These are phyloP conservation scores for Nakaseomyces glabratus DNA, from an alignment of 1,139 yeast species.

Conservation along the genomic window DNA sequence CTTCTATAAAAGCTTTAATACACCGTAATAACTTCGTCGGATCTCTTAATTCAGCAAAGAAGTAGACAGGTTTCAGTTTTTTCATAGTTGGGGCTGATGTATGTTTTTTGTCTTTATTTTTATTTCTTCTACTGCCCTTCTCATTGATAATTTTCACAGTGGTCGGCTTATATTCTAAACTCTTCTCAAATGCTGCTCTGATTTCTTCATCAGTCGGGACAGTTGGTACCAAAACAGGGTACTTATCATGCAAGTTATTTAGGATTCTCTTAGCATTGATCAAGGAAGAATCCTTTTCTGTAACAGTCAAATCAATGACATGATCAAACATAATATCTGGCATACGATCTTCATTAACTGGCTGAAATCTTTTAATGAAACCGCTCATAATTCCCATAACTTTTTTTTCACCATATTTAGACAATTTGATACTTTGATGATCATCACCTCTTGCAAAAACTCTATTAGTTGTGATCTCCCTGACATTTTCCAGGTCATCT, in stretches of 20 bases:
- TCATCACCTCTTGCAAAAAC: constrained; percentile 71
- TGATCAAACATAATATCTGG: constrained; percentile 68
- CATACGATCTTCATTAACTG: constrained; percentile 35
- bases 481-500: constrained; percentile 27
- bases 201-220: constrained; percentile 40
- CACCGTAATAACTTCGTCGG: constrained; percentile 10
- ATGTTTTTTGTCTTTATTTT: constrained; percentile 11
- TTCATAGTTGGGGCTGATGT: constrained; percentile 16
- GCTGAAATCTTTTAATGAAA: constrained; percentile 62
- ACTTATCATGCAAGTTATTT: constrained; percentile 33
- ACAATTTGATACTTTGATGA: constrained; percentile 72
- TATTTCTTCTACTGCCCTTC: constrained; percentile 17
- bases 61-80: constrained; percentile 34
- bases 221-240: constrained; percentile 39
- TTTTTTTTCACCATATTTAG: constrained; percentile 37
- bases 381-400: constrained; percentile 62
- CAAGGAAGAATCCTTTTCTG: constrained; percentile 40
- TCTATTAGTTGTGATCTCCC: constrained; percentile 47
- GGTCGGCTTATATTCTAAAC: constrained; percentile 46
- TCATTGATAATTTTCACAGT: constrained; percentile 35
- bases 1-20: neutral
- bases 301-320: constrained; percentile 48
- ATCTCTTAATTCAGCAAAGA: constrained; percentile 31
- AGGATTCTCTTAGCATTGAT: constrained; percentile 44
- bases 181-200: constrained; percentile 38